Evolutionary conservation across 1,284 basidiomycete genomes (phyloP).

Genomic region (Ceratobasidium sp.): DNA sequence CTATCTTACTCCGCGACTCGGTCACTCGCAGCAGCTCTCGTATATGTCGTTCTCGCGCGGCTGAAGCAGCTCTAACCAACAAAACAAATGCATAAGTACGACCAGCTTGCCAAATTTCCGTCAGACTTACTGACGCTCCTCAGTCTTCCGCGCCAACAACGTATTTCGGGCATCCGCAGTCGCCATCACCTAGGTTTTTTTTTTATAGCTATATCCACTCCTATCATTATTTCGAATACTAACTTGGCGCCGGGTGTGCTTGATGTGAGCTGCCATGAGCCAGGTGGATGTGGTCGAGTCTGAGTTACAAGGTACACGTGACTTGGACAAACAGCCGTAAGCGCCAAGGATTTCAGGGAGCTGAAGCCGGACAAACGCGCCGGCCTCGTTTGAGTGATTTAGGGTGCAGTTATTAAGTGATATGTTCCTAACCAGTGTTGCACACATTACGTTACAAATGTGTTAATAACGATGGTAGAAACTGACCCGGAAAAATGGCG

Average conservation of each 20-base stretch:
- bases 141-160: constrained; percentile 11
- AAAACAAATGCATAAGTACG: not conserved
- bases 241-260: constrained; percentile 32
- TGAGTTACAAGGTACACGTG: constrained; percentile 1
- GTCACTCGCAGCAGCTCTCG: constrained; percentile 19
- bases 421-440: not conserved
- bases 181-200: constrained; percentile 22
- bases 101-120: no score
- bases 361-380: no score
- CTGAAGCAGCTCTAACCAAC: not conserved
- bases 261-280: constrained; percentile 27
- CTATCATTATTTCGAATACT: not conserved
- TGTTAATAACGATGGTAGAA: no score
- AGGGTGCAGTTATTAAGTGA: not conserved
- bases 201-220: not conserved
- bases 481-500: no score
- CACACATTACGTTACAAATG: no score
- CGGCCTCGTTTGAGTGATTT: no score
- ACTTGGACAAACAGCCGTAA: not conserved
- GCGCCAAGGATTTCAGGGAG: not conserved
- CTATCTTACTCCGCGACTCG: constrained; percentile 17
- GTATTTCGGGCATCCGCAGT: constrained; percentile 18
- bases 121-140: constrained; percentile 22
- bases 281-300: not conserved
- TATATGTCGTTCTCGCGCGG: not conserved